A percentile compares a stretch with the other conserved stretches of the same genome.
Conservation (phyloP, 805 yeast species). For the Ogataea methylovora region DNA sequence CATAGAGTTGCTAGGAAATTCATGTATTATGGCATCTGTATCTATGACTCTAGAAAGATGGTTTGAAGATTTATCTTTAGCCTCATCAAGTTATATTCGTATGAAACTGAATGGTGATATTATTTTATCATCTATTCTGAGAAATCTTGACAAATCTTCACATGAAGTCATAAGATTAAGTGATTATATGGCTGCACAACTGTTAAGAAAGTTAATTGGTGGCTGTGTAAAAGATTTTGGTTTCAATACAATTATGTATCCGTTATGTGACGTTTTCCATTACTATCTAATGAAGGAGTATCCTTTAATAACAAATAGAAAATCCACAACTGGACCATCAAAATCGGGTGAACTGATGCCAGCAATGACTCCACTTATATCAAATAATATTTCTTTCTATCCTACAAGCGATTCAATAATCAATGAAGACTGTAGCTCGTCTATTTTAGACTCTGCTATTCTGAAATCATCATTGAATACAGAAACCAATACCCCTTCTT, state of each 20-base stretch:
- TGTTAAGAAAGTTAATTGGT: constrained; percentile 56
- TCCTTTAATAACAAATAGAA: constrained; percentile 46
- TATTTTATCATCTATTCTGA: constrained; percentile 36
- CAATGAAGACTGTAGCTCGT: not conserved
- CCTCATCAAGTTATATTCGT: constrained; percentile 45
- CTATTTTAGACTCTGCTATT: not conserved
- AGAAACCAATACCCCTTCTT: not conserved
- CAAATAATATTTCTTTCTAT: not conserved
- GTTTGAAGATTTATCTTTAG: constrained; percentile 43
- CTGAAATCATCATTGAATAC: not conserved
- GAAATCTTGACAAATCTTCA: constrained; percentile 35
- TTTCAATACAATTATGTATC: constrained; percentile 58
- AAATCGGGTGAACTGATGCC: not conserved
- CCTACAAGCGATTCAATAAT: no score
- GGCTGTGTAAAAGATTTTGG: constrained; percentile 76
- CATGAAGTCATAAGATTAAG: constrained; percentile 28
- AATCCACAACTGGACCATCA: not conserved
- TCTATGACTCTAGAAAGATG: constrained; percentile 59
- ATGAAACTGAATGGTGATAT: constrained; percentile 28
- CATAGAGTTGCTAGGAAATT: constrained; percentile 49
- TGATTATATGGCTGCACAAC: constrained; percentile 45
- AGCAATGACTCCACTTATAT: not conserved
- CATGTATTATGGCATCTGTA: constrained; percentile 46
- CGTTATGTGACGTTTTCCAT: constrained; percentile 63
- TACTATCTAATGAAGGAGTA: constrained; percentile 53